Evolutionary conservation across 495 filamentous ascomycete species (phyloP).

Genomic region (Neohortaea acidophila): DNA sequence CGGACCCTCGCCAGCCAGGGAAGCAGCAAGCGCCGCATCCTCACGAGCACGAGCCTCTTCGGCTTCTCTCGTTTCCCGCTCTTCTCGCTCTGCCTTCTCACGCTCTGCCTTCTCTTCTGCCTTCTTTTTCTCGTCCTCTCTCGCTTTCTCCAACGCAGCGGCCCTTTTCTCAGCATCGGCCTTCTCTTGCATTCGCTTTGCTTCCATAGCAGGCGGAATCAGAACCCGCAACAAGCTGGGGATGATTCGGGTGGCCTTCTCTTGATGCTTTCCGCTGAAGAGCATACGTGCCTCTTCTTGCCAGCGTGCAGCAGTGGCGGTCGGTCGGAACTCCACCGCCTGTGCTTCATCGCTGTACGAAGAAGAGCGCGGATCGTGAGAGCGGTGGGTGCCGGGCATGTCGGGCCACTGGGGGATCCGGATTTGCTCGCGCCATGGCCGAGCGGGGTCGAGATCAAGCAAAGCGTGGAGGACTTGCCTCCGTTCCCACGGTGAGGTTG

Average conservation of each 20-base stretch:
- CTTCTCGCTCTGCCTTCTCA: slow-evolving; percentile 28
- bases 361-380: background rate
- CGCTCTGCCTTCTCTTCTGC: slow-evolving; percentile 37
- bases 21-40: slow-evolving; percentile 35
- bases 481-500: background rate
- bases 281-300: slow-evolving; percentile 79
- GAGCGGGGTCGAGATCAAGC: slow-evolving; percentile 10
- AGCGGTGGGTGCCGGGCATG: background rate
- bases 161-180: slow-evolving; percentile 34
- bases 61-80: slow-evolving; percentile 44
- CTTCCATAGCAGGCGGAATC: slow-evolving; percentile 69
- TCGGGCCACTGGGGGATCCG: background rate
- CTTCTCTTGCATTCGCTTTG: slow-evolving; percentile 50
- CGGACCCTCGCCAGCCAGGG: slow-evolving; percentile 28
- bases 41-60: slow-evolving; percentile 32
- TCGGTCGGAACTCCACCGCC: slow-evolving; percentile 55
- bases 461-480: slow-evolving; percentile 1
- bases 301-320: slow-evolving; percentile 62
- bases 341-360: slow-evolving; percentile 26
- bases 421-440: slow-evolving; percentile 11
- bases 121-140: slow-evolving; percentile 23
- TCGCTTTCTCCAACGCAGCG: slow-evolving; percentile 16
- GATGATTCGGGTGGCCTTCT: slow-evolving; percentile 57
- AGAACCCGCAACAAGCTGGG: slow-evolving; percentile 58
- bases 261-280: slow-evolving; percentile 50